Base-by-base conservation (phyloP, 352 stramenopile species). In the Pythium diclinum region DNA sequence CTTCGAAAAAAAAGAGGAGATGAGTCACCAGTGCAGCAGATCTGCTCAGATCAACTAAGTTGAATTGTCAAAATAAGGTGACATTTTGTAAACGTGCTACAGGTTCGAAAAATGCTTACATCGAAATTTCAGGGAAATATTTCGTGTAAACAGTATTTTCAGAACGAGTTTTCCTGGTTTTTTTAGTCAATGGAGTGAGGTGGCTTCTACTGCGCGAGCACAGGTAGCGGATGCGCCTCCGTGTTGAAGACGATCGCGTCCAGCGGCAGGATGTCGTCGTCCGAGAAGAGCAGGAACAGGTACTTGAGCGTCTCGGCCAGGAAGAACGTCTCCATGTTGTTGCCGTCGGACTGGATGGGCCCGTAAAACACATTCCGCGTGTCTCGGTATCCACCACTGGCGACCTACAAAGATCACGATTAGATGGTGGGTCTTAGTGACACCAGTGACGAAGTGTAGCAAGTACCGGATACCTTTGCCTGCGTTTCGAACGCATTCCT, bases 221-320 rank as follows among this genome's bases (percentile, higher is more conserved):
- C 17, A 28, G 80, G 86, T n/a, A 97, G 78, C 21, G 84, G 79
- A 59, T 97, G 89, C 0, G 79, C 89, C 66, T 91, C 86, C 0
- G 89, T 95, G 66, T 91, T 96, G 72, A 97, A 89, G 30, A 97
- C 85, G 56, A 88, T 80, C 14, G 82, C 68, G 55, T 95, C 71
- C 19, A 96, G 73, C 4, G 76, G 59, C 11, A 96, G 49, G 28
- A 92, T 40, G 25, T 85, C 69, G 34, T 87, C 79, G 42, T 91
- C 82, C 30, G 74, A 85, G 66, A 96, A 96, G 28, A 96, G 76
- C 61, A 97, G 63, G 54, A 91, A 97, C 14, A 97, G 74, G 63
- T 97, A 98, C 73, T 97, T 98, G 68, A 97, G 76, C 42, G 92
- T 97, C 77, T 97, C 91, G 25, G 82, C 86, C 47, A 97, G 49